phyloP scores from a whole-genome alignment of 2,329 filamentous ascomycete species.

The Xylariaceae sp. region DNA sequence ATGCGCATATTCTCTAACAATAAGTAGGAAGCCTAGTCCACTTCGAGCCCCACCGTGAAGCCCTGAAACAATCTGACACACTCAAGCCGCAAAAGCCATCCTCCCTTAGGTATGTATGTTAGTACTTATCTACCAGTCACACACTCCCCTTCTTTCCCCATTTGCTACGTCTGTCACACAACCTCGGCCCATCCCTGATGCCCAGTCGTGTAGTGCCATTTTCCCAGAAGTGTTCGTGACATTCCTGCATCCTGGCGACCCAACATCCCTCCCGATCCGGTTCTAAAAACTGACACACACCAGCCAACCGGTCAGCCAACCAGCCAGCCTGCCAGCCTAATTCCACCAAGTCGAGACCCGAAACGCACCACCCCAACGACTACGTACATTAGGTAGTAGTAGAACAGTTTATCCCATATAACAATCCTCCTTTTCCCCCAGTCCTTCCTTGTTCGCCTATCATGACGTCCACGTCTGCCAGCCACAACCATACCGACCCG shows the following conservation, averaged over 20 bases:
- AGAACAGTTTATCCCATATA: constrained; percentile 15
- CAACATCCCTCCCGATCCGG: neutral
- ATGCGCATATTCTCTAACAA: constrained; percentile 27
- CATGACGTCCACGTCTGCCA: constrained; percentile 48
- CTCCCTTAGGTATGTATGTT: too few species aligned
- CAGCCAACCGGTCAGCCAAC: neutral
- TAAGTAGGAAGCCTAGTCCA: constrained; percentile 23
- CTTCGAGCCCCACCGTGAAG: constrained; percentile 19
- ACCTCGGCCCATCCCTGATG: neutral
- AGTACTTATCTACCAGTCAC: too few species aligned
- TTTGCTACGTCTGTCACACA: constrained; percentile 20
- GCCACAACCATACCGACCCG: constrained; percentile 37
- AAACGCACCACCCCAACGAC: constrained; percentile 9
- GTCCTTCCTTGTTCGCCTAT: constrained; percentile 27
- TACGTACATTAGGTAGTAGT: too few species aligned
- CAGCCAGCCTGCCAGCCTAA: too few species aligned
- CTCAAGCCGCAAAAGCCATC: constrained; percentile 25
- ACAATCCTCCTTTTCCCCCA: constrained; percentile 10
- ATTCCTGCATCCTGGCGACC: neutral
- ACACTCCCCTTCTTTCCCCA: constrained; percentile 25
- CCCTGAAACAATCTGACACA: constrained; percentile 46
- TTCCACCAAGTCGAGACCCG: neutral
- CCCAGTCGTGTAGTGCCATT: too few species aligned
- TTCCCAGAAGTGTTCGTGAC: neutral
- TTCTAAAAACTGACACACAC: neutral